Percentiles rank a stretch among this genome's conserved stretches.
phyloP scores from a whole-genome alignment of 73 alveolate genomes.

The Urostyla sp. region DNA sequence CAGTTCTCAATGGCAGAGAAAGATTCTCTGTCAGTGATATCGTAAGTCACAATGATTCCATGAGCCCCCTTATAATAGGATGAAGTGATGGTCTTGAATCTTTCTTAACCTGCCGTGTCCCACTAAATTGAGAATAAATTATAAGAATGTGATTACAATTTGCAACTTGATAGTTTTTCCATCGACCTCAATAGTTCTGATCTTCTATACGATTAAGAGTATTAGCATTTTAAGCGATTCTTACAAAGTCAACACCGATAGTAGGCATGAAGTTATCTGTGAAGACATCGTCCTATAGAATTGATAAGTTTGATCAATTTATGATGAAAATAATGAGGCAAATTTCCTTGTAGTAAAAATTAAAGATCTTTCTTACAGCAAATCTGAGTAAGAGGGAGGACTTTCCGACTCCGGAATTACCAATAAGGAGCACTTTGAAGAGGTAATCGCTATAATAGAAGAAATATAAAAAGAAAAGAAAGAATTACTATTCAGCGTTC shows the following conservation, averaged over 20 bases:
- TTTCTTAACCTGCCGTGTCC: conserved; percentile 78
- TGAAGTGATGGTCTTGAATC: conserved; percentile 73
- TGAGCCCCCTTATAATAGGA: conserved; percentile 78
- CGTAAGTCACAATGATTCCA: conserved; percentile 74
- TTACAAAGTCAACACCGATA: conserved; percentile 91
- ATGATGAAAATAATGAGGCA: too few species aligned
- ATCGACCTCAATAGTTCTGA: conserved; percentile 79
- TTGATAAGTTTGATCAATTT: too few species aligned
- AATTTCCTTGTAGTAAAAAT: too few species aligned
- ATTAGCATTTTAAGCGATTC: background rate
- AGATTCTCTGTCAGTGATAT: conserved; percentile 72
- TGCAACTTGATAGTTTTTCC: conserved; percentile 76
- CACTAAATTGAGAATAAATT: conserved; percentile 25
- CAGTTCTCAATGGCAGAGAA: conserved; percentile 62
- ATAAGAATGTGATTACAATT: conserved; percentile 56
- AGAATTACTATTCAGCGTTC: conserved; percentile 52
- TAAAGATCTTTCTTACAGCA: conserved; percentile 66
- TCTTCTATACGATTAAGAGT: conserved; percentile 30
- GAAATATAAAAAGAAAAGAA: background rate
- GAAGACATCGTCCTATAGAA: conserved; percentile 76
- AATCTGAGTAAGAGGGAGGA: conserved; percentile 83
- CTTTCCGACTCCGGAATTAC: conserved; percentile 92
- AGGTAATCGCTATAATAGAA: conserved; percentile 74
- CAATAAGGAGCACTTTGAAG: conserved; percentile 86
- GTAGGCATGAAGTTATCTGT: conserved; percentile 89